phyloP scores from a whole-genome alignment of 768 basidiomycete genomes.

The Lentinula sp. region DNA sequence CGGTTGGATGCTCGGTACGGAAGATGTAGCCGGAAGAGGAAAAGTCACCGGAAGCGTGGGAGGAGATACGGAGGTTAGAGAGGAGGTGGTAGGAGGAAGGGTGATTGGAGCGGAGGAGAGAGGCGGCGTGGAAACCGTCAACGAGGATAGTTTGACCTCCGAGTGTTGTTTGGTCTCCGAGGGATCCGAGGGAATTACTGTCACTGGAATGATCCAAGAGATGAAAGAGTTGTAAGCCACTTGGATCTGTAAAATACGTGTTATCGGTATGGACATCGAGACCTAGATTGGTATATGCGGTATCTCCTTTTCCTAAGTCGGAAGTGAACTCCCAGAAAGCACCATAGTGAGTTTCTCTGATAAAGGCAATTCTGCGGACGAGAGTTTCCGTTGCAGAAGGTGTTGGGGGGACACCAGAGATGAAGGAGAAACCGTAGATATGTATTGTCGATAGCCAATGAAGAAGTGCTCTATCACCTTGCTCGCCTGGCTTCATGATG shows the following conservation, averaged over 20 bases:
- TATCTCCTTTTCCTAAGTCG: slow-evolving; percentile 85
- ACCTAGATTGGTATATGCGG: slow-evolving; percentile 87
- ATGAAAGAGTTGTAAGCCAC: slow-evolving; percentile 95
- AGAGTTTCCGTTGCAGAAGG: slow-evolving; percentile 81
- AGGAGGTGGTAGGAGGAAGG: slow-evolving; percentile 69
- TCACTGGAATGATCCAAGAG: slow-evolving; percentile 66
- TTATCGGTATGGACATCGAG: slow-evolving; percentile 78
- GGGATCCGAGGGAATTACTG: not conserved
- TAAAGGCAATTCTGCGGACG: slow-evolving; percentile 72
- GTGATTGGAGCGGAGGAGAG: slow-evolving; percentile 64
- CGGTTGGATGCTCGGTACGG: slow-evolving; percentile 25
- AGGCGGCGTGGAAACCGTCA: slow-evolving; percentile 91
- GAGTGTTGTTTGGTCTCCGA: slow-evolving; percentile 24
- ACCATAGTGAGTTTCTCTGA: slow-evolving; percentile 82
- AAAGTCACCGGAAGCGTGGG: slow-evolving; percentile 83
- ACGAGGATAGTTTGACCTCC: slow-evolving; percentile 92
- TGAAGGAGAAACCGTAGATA: slow-evolving; percentile 83
- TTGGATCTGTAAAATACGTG: slow-evolving; percentile 81
- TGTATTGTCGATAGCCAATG: slow-evolving; percentile 80
- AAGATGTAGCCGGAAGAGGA: slow-evolving; percentile 48
- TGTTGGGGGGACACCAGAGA: slow-evolving; percentile 75
- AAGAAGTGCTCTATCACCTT: slow-evolving; percentile 64
- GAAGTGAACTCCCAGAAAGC: slow-evolving; percentile 97
- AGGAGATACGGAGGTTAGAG: slow-evolving; percentile 60
- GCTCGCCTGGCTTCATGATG: slow-evolving; percentile 58